These are phyloP conservation scores for Mycena crocata DNA, from an alignment of 768 basidiomycete genomes.

Conservation along the genomic window DNA sequence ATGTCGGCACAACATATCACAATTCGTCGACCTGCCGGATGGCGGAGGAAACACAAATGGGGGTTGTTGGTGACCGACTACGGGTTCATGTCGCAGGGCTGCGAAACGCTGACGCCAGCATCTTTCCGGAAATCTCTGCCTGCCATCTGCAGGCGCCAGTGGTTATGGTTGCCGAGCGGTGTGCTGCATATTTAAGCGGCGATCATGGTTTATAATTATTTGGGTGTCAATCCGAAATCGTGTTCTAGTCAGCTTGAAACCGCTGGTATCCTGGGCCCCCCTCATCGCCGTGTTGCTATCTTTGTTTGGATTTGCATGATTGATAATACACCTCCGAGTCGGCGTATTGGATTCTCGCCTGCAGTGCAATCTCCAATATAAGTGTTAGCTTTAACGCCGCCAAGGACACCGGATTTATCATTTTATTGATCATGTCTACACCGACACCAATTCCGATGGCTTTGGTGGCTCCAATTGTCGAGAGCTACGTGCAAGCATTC, in stretches of 20 bases:
- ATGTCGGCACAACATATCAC: constrained; percentile 46
- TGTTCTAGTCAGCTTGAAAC: too few relatives aligned
- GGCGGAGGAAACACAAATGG: constrained; percentile 43
- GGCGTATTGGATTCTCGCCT: too few relatives aligned
- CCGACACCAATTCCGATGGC: constrained; percentile 10
- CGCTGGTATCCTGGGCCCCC: too few relatives aligned
- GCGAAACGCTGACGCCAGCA: constrained; percentile 50
- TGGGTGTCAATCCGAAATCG: too few relatives aligned
- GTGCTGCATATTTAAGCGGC: too few relatives aligned
- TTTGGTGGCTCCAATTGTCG: constrained; percentile 11
- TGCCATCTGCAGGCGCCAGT: constrained; percentile 49
- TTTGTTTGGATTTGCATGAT: too few relatives aligned
- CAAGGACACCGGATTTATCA: too few relatives aligned
- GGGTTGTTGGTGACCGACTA: constrained; percentile 60
- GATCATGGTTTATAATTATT: too few relatives aligned
- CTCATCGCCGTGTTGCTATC: too few relatives aligned
- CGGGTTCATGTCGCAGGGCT: constrained; percentile 58
- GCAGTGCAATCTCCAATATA: too few relatives aligned
- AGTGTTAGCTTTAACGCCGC: too few relatives aligned
- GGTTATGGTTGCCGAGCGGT: constrained; percentile 51
- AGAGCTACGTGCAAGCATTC: constrained; percentile 1
- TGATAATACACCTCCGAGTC: too few relatives aligned
- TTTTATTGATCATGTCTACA: constrained; percentile 18
- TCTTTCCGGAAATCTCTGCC: constrained; percentile 45
- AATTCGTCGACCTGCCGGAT: constrained; percentile 53